A percentile compares a stretch with the other conserved stretches of the same genome.
Evolutionary conservation across 2,329 filamentous ascomycete species (phyloP).

Genomic region (Aspergillus pseudoterreus): DNA sequence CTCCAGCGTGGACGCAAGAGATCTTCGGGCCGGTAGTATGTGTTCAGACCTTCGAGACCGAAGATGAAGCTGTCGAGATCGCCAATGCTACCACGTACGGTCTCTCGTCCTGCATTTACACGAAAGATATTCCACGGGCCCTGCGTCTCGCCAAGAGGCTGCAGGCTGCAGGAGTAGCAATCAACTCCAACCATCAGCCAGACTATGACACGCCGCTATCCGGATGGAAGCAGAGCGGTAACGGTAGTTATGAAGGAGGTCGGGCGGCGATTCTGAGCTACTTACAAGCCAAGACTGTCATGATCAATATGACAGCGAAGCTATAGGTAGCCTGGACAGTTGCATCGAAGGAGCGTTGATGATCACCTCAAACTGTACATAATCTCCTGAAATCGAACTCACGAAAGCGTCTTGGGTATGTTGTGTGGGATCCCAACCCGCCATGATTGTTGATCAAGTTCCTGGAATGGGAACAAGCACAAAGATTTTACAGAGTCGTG

Average conservation of each 20-base stretch:
- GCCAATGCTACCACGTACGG: constrained; percentile 7
- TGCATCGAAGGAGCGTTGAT: not conserved
- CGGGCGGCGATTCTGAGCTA: constrained; percentile 1
- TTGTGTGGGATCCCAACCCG: too few relatives aligned
- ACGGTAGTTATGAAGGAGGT: constrained; percentile 2
- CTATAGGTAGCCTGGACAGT: not conserved
- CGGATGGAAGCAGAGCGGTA: constrained; percentile 1
- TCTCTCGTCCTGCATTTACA: constrained; percentile 8
- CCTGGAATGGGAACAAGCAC: too few relatives aligned
- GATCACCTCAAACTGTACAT: not conserved
- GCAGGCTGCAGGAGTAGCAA: constrained; percentile 8
- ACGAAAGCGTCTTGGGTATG: too few relatives aligned
- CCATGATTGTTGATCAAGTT: too few relatives aligned
- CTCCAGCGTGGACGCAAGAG: constrained; percentile 6
- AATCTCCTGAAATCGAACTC: not conserved
- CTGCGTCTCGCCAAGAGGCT: constrained; percentile 6
- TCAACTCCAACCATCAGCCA: constrained; percentile 8
- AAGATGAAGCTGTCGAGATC: constrained; percentile 7
- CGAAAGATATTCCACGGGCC: constrained; percentile 5
- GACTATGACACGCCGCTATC: not conserved
- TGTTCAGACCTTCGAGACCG: constrained; percentile 7
- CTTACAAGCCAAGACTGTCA: constrained; percentile 1
- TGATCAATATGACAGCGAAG: constrained; percentile 1
- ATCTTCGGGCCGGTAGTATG: constrained; percentile 10
- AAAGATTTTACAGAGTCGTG: too few relatives aligned